Conservation (phyloP, 2,329 filamentous ascomycete genomes). For the Hymenoscyphus infarciens region DNA sequence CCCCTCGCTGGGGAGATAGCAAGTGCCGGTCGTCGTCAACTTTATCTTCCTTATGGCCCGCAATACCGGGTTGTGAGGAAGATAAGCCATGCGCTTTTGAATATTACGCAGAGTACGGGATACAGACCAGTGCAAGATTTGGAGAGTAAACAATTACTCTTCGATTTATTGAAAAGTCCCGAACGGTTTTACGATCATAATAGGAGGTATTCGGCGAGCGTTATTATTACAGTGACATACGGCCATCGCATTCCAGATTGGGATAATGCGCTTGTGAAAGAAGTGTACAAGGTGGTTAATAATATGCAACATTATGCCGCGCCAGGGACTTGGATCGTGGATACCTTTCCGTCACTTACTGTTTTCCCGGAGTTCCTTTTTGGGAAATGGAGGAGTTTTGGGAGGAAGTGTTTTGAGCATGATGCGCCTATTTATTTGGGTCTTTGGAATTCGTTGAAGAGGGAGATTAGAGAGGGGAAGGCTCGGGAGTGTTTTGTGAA, state of each 20-base stretch:
- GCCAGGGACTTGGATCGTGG: slow-evolving; percentile 39
- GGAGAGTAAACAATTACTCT: slow-evolving; percentile 36
- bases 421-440: slow-evolving; percentile 29
- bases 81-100: slow-evolving; percentile 30
- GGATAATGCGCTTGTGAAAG: slow-evolving; percentile 35
- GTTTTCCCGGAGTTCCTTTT: slow-evolving; percentile 28
- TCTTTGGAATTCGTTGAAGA: slow-evolving; percentile 41
- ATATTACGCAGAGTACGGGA: slow-evolving; percentile 24
- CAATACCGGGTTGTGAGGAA: slow-evolving; percentile 32
- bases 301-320: slow-evolving; percentile 37
- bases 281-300: slow-evolving; percentile 37
- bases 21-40: slow-evolving; percentile 24
- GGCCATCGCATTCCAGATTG: slow-evolving; percentile 38
- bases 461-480: slow-evolving; percentile 31
- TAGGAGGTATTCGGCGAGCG: slow-evolving; percentile 40
- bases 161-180: slow-evolving; percentile 37
- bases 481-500: slow-evolving; percentile 43
- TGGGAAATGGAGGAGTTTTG: slow-evolving; percentile 22
- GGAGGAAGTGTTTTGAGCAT: slow-evolving; percentile 16
- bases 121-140: slow-evolving; percentile 34
- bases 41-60: slow-evolving; percentile 33
- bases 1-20: slow-evolving; percentile 38
- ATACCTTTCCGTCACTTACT: slow-evolving; percentile 36
- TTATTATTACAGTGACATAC: slow-evolving; percentile 42
- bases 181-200: slow-evolving; percentile 40